Conservation (phyloP, 768 basidiomycete genomes). For the Mycena latifolia region DNA sequence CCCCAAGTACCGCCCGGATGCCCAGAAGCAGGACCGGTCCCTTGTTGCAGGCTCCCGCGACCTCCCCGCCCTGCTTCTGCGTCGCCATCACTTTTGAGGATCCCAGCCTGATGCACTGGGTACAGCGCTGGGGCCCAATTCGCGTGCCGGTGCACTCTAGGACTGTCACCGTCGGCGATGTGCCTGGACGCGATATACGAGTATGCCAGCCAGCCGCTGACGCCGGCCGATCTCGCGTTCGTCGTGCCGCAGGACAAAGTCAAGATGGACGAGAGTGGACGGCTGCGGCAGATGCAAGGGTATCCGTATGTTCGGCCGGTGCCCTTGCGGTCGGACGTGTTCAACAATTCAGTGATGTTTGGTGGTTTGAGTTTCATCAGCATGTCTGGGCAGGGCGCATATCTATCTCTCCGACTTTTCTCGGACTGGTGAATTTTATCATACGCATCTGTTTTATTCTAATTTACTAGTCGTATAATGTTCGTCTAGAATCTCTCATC, state of each 20-base stretch:
- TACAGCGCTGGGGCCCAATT: conserved; percentile 12
- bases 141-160: conserved; percentile 10
- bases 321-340: conserved; percentile 8
- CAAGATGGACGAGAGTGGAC: background rate
- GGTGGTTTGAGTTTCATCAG: background rate
- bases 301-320: background rate
- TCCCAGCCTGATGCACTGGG: conserved; percentile 13
- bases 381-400: background rate
- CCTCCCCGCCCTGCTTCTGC: conserved; percentile 7
- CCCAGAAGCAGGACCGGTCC: background rate
- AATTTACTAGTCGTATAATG: background rate
- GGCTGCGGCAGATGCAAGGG: conserved; percentile 1
- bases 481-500: background rate
- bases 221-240: background rate
- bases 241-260: background rate
- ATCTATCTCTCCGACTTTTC: background rate
- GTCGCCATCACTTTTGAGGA: conserved; percentile 2
- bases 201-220: conserved; percentile 2
- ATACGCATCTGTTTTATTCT: background rate
- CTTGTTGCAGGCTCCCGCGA: background rate
- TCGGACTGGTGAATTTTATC: background rate
- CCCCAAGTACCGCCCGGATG: background rate
- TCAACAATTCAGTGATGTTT: conserved; percentile 11
- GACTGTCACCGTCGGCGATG: conserved; percentile 5
- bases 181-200: conserved; percentile 8